phyloP scores from a whole-genome alignment of 2,329 filamentous ascomycete species.

The Cytospora leucostoma region DNA sequence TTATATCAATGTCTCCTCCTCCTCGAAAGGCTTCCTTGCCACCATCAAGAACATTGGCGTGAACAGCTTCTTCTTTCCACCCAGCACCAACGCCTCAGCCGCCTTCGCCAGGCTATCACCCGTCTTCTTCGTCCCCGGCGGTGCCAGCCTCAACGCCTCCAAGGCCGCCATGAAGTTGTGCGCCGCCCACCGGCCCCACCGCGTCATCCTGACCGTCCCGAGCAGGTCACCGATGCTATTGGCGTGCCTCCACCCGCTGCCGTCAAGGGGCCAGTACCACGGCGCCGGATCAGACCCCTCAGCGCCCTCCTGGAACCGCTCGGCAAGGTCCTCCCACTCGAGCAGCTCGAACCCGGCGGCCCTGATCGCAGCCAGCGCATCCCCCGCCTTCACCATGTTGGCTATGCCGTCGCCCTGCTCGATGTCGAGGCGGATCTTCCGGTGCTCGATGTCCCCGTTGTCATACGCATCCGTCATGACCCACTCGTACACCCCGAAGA shows the following conservation, averaged over 20 bases:
- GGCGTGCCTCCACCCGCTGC: constrained; percentile 23
- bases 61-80: constrained; percentile 25
- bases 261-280: constrained; percentile 59
- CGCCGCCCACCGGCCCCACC: constrained; percentile 62
- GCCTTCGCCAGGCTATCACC: constrained; percentile 71
- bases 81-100: constrained; percentile 22
- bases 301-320: constrained; percentile 44
- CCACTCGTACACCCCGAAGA: constrained; percentile 80
- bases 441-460: constrained; percentile 66
- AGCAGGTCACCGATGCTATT: constrained; percentile 24
- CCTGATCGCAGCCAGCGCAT: constrained; percentile 67
- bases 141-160: constrained; percentile 65
- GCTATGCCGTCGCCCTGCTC: constrained; percentile 77
- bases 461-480: constrained; percentile 77
- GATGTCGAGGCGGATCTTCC: constrained; percentile 71
- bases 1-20: constrained; percentile 1
- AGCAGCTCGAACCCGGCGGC: constrained; percentile 69
- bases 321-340: constrained; percentile 69
- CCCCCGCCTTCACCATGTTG: constrained; percentile 72
- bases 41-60: constrained; percentile 28
- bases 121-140: constrained; percentile 72
- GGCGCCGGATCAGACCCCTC: constrained; percentile 55
- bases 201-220: constrained; percentile 61
- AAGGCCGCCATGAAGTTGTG: constrained; percentile 67
- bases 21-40: constrained; percentile 18